Evolutionary conservation across 768 basidiomycete genomes (phyloP).

Genomic region (Kondoa malvinella): DNA sequence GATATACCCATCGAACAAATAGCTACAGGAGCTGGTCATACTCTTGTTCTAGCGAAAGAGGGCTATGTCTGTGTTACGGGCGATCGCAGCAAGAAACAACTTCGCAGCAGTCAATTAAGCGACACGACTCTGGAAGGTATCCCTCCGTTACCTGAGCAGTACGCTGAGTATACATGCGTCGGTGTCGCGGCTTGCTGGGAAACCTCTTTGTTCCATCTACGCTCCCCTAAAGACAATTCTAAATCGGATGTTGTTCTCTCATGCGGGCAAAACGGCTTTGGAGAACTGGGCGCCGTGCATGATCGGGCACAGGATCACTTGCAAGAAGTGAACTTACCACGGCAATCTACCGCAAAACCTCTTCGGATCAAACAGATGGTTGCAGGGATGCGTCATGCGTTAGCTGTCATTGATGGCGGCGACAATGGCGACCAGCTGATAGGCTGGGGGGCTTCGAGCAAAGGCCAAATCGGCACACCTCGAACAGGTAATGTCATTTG

Average conservation of each 20-base stretch:
- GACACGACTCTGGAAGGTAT: neutral
- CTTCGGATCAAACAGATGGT: neutral
- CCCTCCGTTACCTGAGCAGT: neutral
- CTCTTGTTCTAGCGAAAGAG: constrained; percentile 40
- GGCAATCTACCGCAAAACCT: neutral
- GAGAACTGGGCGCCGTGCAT: constrained; percentile 22
- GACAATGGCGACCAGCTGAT: constrained; percentile 28
- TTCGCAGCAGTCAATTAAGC: constrained; percentile 7
- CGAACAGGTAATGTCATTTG: neutral
- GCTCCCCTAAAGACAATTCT: neutral
- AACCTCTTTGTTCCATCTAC: constrained; percentile 11
- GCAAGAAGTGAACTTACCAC: neutral
- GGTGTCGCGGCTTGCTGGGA: constrained; percentile 14
- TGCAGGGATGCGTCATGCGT: neutral
- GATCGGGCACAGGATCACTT: constrained; percentile 11
- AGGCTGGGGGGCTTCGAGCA: constrained; percentile 73
- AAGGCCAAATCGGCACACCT: constrained; percentile 61
- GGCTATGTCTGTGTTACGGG: neutral
- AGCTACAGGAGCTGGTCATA: constrained; percentile 62
- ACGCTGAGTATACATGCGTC: neutral
- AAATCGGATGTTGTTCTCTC: neutral
- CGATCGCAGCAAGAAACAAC: neutral
- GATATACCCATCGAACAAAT: constrained; percentile 37
- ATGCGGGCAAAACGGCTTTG: constrained; percentile 11
- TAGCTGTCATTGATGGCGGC: neutral